Base-by-base conservation (phyloP, 179 eudicot species). In the Beta macrorhiza region DNA sequence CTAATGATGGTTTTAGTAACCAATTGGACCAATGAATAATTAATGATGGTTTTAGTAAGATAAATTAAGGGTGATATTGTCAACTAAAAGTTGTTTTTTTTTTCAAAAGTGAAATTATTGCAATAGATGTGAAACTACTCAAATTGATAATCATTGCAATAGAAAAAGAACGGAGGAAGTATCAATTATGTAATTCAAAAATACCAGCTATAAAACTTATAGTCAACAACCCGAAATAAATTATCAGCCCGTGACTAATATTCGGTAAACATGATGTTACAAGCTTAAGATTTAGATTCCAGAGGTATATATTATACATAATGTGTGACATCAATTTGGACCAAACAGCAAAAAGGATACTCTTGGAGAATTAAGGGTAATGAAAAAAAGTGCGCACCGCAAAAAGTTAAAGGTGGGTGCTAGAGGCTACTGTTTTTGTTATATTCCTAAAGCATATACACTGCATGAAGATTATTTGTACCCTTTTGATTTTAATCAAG, bases 321-420 rank as follows among this genome's bases (percentile, higher is more conserved):
- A 25, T 59, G 76, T 17, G 73, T 79, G 82, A 83, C 80, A 83
- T 79, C 42, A 59, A 79, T 79, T n/a, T 79, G 71, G 79, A 79
- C 85, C 82, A 83, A 83, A 79, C 75, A 78, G 75, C 85, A 42
- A 78, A 78, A 67, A 72, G 51, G 81, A 72, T 72, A 82, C 78
- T 78, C 75, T 82, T 16, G 37, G 22, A 32, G 19, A 32, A 78
- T 64, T 29, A 44, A 8, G 5, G 17, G n/a, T 63, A n/a, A 52
- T 5, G 42, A 20, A 37, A n/a, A 51, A 69, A 32, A 70, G 17
- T 63, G 45, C 37, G 70, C 78, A 78, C 63, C 72, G 14, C 64
- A 80, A 59, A 62, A 72, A 78, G 32, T 44, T 64, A 64, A 78
- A 78, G 79, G 7, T 65, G 15, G 61, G 11, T 57, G 79, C 14